Evolutionary conservation across 345 rosid genomes (phyloP).

Genomic region (Conringia planisiliqua): DNA sequence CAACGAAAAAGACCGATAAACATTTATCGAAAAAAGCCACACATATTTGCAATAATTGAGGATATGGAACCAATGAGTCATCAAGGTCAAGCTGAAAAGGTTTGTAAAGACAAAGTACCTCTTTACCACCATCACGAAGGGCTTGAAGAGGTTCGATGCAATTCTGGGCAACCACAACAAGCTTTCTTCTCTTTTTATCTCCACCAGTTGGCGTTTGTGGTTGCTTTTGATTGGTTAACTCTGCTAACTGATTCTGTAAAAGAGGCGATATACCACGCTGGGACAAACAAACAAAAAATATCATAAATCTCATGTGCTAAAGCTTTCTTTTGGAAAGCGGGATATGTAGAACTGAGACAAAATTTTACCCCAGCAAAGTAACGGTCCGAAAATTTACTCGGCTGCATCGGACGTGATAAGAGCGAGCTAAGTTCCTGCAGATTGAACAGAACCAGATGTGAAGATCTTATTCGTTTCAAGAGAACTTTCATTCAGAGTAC

Average conservation of each 20-base stretch:
- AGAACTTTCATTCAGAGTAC: background rate
- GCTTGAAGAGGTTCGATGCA: conserved; percentile 95
- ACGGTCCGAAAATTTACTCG: conserved; percentile 77
- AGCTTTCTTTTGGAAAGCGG: background rate
- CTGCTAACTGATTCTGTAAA: conserved; percentile 73
- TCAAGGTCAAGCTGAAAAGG: conserved; percentile 4
- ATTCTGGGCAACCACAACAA: conserved; percentile 80
- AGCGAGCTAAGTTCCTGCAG: conserved; percentile 66
- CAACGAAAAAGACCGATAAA: background rate
- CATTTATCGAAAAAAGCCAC: background rate
- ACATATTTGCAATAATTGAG: background rate
- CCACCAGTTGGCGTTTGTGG: conserved; percentile 26
- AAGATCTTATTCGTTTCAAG: background rate
- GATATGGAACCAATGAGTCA: background rate
- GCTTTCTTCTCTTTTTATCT: conserved; percentile 51
- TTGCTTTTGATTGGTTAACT: conserved; percentile 49
- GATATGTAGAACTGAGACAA: background rate
- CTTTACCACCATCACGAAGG: conserved; percentile 61
- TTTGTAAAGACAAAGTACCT: conserved; percentile 41
- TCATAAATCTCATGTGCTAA: background rate
- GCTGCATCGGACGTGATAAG: conserved; percentile 77
- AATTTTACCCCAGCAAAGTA: conserved; percentile 82
- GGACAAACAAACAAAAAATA: background rate
- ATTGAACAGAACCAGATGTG: conserved; percentile 19
- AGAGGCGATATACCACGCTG: conserved; percentile 79